These are phyloP conservation scores for Boletales sp. DNA, from an alignment of 768 basidiomycete genomes.

Conservation along the genomic window DNA sequence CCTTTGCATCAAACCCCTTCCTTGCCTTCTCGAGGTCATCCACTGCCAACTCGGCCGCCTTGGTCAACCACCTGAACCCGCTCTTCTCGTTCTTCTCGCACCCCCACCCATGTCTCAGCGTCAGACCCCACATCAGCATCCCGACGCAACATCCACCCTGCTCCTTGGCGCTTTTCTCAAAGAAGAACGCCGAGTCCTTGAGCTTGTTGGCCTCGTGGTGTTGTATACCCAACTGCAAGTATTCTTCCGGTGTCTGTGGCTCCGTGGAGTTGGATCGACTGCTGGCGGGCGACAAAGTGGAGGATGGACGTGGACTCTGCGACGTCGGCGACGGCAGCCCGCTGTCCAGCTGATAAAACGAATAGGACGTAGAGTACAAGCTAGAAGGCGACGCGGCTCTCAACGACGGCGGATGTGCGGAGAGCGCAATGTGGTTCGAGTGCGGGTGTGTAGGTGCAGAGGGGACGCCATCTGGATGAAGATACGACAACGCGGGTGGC, in stretches of 20 bases:
- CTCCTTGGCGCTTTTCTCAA: conserved; percentile 72
- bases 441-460: conserved; percentile 14
- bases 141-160: conserved; percentile 82
- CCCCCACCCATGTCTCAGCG: conserved; percentile 88
- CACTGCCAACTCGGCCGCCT: conserved; percentile 79
- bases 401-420: conserved; percentile 34
- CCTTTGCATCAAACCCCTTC: conserved; percentile 48
- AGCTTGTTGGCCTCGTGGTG: conserved; percentile 75
- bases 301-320: conserved; percentile 10
- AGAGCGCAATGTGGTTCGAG: conserved; percentile 13
- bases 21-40: conserved; percentile 67
- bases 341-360: conserved; percentile 59
- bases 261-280: conserved; percentile 19
- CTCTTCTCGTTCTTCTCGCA: conserved; percentile 71
- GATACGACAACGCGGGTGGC: conserved; percentile 5
- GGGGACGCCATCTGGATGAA: conserved; percentile 15
- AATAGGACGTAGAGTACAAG: conserved; percentile 58
- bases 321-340: conserved; percentile 42
- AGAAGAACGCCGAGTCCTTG: conserved; percentile 63
- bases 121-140: conserved; percentile 90
- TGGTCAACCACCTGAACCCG: conserved; percentile 80
- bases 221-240: conserved; percentile 71
- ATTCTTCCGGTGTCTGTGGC: conserved; percentile 55
- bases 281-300: conserved; percentile 13
- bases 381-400: conserved; percentile 38